phyloP scores from a whole-genome alignment of 208 protist species.

The Tritrichomonas musculus region DNA sequence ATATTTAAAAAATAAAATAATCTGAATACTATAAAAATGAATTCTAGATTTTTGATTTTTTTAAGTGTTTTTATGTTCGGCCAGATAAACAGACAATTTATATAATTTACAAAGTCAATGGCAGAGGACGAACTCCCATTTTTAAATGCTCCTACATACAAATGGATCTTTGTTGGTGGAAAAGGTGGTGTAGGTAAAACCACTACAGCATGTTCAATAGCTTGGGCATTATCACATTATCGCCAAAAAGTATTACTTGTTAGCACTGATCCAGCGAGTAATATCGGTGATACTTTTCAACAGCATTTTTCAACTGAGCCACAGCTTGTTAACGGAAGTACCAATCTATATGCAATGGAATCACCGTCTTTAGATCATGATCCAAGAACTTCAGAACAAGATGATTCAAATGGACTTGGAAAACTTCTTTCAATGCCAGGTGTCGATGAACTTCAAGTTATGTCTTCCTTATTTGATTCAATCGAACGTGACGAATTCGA shows the following conservation, averaged over 20 bases:
- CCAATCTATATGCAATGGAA: conserved; percentile 35
- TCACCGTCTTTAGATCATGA: not conserved
- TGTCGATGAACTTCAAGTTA: conserved; percentile 93
- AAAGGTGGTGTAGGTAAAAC: conserved; percentile 40
- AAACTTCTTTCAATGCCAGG: conserved; percentile 67
- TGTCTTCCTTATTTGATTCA: conserved; percentile 80
- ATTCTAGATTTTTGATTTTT: no score
- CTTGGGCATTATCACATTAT: not conserved
- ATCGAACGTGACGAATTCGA: conserved; percentile 73
- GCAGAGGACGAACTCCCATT: not conserved
- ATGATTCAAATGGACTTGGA: not conserved
- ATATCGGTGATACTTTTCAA: conserved; percentile 31
- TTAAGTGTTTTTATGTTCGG: no score
- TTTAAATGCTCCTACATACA: not conserved
- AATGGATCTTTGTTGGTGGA: conserved; percentile 39
- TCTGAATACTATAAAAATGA: no score
- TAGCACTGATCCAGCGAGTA: conserved; percentile 33
- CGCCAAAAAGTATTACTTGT: conserved; percentile 22
- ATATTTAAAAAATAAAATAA: no score
- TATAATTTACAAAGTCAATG: not conserved
- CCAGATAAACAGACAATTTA: no score
- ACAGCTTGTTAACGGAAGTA: not conserved
- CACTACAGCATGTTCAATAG: conserved; percentile 27
- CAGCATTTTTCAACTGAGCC: conserved; percentile 24
- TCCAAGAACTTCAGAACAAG: not conserved